A percentile compares a stretch with the other conserved stretches of the same genome.
These are phyloP conservation scores for Heritiera littoralis DNA, from an alignment of 345 rosid genomes.

Conservation along the genomic window DNA sequence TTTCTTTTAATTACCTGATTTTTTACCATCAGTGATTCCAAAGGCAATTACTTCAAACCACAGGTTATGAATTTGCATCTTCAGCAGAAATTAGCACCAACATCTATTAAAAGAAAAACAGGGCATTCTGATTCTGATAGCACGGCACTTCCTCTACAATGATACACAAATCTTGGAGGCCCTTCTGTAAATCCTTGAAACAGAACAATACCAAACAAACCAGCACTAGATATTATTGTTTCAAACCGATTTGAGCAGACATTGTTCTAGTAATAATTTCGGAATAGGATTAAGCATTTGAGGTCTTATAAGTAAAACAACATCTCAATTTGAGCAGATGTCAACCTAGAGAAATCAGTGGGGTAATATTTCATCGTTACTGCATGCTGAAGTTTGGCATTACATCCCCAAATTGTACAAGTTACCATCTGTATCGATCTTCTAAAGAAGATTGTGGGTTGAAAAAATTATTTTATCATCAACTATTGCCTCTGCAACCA, in stretches of 20 bases:
- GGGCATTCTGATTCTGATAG: background rate
- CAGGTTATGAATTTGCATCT: background rate
- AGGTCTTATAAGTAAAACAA: background rate
- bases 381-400: constrained; percentile 17
- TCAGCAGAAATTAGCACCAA: background rate
- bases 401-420: constrained; percentile 15
- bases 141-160: background rate
- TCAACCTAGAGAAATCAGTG: background rate
- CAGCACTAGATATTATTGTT: background rate
- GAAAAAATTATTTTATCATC: constrained; percentile 38
- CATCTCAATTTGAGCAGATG: background rate
- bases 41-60: background rate
- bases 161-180: background rate
- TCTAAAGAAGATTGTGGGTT: constrained; percentile 19
- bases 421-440: constrained; percentile 17
- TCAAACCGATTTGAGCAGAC: background rate
- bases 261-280: constrained; percentile 1
- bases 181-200: background rate
- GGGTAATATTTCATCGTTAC: constrained; percentile 17
- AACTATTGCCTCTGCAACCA: constrained; percentile 5
- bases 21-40: constrained; percentile 3
- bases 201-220: background rate
- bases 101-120: background rate
- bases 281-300: background rate
- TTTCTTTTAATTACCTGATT: background rate